Evolutionary conservation across 768 basidiomycete genomes (phyloP), one percentile per base, ranked within the genome.

Genomic region (Lentinus brumalis): DNA sequence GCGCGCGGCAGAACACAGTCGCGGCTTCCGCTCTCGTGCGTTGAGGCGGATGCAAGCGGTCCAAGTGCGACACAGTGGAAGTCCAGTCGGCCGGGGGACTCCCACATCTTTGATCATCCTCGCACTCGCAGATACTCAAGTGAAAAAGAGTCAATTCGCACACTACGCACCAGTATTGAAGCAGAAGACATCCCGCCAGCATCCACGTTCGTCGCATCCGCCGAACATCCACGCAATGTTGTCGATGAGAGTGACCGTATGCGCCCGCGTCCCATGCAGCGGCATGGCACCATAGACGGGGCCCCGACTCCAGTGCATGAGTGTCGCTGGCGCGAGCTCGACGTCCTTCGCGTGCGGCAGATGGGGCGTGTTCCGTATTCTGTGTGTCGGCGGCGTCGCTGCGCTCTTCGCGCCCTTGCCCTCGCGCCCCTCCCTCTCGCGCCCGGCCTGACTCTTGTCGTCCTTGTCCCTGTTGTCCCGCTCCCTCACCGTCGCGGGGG

Each of bases 271-370:
- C 9, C 82, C 83, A 54, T 84, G 81, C 66, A 77, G 82, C 2
- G 92, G 91, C 35, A 91, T 63, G 0, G 75, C 57, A 0, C 92
- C 92, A 71, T 88, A 89, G 18, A 91, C 88, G 0, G 92, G 91
- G 0, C 92, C 92, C 55, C 82, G 81, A 69, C 88, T 89, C 92
- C 92, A 94, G 72, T 94, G 87, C 87, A 93, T 91, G 41, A 81
- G 77, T 0, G 91, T 91, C 52, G 89, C 83, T 1, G 92, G 86
- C 0, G 84, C 86, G 38, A 77, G 76, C 53, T 82, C 78, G 5
- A 78, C 83, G 44, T 88, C 81, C 68, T 82, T 81, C 53, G 80
- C 83, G 65, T 89, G 82, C 1, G 87, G 86, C 11, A 91, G 70
- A 21, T 81, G 82, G 2, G 90, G 89, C 5, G 74, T 82, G 21